Conservation (phyloP, 176 grass and related monocot genomes). For the Bolboschoenus planiculmis region DNA sequence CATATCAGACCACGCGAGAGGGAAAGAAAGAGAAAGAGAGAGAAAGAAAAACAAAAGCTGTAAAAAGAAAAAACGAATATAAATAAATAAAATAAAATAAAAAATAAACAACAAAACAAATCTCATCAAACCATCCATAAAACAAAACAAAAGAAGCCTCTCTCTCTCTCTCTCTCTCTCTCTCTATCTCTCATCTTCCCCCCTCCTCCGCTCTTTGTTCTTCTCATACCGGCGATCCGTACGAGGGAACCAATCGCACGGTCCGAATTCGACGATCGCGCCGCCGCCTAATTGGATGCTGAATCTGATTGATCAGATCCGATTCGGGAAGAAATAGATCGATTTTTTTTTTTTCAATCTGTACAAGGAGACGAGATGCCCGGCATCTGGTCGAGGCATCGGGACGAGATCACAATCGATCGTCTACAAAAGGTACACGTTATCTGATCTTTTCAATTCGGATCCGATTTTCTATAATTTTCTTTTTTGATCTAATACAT, state of each 20-base stretch:
- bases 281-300: background rate
- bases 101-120: slow-evolving; percentile 16
- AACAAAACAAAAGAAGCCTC: background rate
- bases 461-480: background rate
- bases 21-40: background rate
- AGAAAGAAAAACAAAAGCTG: background rate
- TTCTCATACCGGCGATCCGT: background rate
- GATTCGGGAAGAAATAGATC: slow-evolving; percentile 7
- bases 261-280: background rate
- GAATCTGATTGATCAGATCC: slow-evolving; percentile 10
- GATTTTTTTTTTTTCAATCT: background rate
- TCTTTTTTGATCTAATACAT: background rate
- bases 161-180: background rate
- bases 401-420: slow-evolving; percentile 93
- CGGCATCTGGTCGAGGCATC: slow-evolving; percentile 89
- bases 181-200: background rate
- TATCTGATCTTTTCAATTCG: background rate
- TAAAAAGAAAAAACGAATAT: slow-evolving; percentile 11
- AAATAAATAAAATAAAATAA: background rate
- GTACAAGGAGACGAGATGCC: slow-evolving; percentile 22
- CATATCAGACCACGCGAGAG: slow-evolving; percentile 3
- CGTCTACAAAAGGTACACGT: slow-evolving; percentile 76
- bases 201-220: background rate
- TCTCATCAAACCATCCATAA: slow-evolving; percentile 26
- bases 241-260: background rate